Percentiles rank a stretch among this genome's conserved stretches.
Evolutionary conservation across 1,284 basidiomycete species (phyloP).

Genomic region (Rhodotorula sp.): DNA sequence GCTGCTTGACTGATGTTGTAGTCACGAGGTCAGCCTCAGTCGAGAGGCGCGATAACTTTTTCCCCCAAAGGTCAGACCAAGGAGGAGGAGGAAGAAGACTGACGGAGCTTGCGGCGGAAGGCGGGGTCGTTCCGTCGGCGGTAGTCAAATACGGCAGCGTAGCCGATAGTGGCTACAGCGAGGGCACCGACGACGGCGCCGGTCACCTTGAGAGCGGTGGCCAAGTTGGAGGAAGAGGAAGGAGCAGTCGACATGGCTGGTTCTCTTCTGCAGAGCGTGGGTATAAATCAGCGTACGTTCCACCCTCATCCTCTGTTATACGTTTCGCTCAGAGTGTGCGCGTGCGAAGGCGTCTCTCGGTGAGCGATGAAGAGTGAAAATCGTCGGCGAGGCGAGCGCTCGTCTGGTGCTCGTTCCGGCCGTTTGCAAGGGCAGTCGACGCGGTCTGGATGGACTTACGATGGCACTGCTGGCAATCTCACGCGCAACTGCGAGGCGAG

Average conservation of each 20-base stretch:
- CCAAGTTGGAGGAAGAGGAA: constrained; percentile 49
- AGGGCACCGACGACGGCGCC: constrained; percentile 58
- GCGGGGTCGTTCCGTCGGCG: constrained; percentile 79
- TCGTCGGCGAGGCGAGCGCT: too few relatives aligned
- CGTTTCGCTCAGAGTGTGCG: background rate
- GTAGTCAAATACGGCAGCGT: constrained; percentile 92
- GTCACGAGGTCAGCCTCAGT: background rate
- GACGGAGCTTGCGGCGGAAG: constrained; percentile 86
- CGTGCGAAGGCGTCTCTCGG: background rate
- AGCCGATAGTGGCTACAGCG: constrained; percentile 63
- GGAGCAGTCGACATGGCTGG: constrained; percentile 4
- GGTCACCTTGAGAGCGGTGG: constrained; percentile 51
- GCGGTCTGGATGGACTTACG: too few relatives aligned
- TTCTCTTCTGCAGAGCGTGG: background rate
- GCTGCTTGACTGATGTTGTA: constrained; percentile 68
- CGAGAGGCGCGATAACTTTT: background rate
- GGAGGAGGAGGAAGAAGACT: constrained; percentile 48
- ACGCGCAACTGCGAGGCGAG: too few relatives aligned
- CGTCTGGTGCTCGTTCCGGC: too few relatives aligned
- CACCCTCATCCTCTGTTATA: background rate
- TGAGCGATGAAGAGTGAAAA: too few relatives aligned
- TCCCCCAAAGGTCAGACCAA: background rate
- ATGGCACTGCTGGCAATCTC: too few relatives aligned
- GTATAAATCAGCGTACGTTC: background rate
- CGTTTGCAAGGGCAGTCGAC: too few relatives aligned